Percentiles rank a stretch among this genome's conserved stretches.
Conservation (phyloP, 495 filamentous ascomycete genomes). For the Penicillium ucsense region DNA sequence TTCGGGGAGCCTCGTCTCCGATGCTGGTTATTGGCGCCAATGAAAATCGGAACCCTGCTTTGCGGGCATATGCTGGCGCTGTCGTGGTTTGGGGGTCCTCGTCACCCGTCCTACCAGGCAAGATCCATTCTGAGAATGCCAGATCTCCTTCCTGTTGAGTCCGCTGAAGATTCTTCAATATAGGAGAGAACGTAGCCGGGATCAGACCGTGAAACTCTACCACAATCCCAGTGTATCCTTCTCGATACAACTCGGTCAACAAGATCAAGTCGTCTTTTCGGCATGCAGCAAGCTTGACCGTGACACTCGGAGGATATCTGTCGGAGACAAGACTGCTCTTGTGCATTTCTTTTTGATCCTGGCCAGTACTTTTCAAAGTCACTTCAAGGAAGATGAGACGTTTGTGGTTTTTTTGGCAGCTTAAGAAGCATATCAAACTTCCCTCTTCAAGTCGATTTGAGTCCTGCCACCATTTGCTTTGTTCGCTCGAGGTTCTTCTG, state of each 20-base stretch:
- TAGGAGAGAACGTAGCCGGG: constrained; percentile 6
- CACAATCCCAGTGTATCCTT: constrained; percentile 1
- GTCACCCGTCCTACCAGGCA: background rate
- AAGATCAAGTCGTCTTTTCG: constrained; percentile 1
- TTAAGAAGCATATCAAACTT: constrained; percentile 6
- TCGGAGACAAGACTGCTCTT: constrained; percentile 7
- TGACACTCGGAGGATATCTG: constrained; percentile 2
- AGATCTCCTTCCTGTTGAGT: background rate
- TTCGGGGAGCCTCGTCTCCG: background rate
- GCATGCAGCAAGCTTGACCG: constrained; percentile 6
- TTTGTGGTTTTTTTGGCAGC: background rate
- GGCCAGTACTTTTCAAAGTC: constrained; percentile 3
- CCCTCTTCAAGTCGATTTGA: constrained; percentile 8
- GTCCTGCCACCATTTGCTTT: constrained; percentile 9
- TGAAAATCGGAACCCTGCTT: constrained; percentile 2
- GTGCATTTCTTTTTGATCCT: background rate
- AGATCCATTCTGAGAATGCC: constrained; percentile 3
- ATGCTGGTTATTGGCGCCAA: background rate
- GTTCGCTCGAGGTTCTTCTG: background rate
- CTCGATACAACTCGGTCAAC: constrained; percentile 1
- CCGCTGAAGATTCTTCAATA: constrained; percentile 6
- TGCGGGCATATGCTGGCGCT: constrained; percentile 2
- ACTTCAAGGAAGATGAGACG: constrained; percentile 7
- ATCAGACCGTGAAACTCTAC: constrained; percentile 5
- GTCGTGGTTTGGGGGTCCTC: background rate